phyloP scores from a whole-genome alignment of 352 stramenopile species.

The Phytophthora hibernalis region DNA sequence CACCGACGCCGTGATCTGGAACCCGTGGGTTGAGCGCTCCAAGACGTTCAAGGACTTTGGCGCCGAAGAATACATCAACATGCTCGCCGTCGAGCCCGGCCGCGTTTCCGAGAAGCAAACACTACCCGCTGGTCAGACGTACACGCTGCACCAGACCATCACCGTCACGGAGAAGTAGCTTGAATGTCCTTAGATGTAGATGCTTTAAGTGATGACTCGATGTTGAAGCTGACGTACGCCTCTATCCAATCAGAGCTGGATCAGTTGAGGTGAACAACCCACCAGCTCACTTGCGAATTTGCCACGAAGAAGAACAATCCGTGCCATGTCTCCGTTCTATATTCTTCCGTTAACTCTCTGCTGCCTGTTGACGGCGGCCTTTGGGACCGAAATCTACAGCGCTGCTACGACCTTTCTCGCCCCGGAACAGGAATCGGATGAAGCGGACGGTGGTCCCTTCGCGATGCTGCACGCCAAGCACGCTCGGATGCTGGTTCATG shows the following conservation, averaged over 20 bases:
- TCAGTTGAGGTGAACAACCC: not conserved
- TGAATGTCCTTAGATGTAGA: conserved; percentile 1
- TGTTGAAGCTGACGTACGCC: conserved; percentile 29
- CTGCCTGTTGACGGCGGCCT: conserved; percentile 6
- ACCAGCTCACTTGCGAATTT: conserved; percentile 3
- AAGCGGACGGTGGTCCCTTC: conserved; percentile 19
- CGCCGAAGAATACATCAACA: conserved; percentile 93
- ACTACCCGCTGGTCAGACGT: conserved; percentile 53
- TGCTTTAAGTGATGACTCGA: conserved; percentile 3
- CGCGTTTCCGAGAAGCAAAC: conserved; percentile 56
- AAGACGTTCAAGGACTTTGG: conserved; percentile 94
- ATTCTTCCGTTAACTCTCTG: not conserved
- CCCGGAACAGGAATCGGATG: not conserved
- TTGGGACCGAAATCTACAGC: conserved; percentile 21
- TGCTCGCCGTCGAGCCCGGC: conserved; percentile 96
- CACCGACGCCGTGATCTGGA: conserved; percentile 92
- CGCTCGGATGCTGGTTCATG: conserved; percentile 64
- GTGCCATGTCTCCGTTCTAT: not conserved
- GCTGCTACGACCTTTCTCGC: conserved; percentile 14
- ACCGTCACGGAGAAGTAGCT: conserved; percentile 1
- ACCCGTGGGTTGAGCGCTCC: conserved; percentile 93
- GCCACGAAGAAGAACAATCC: conserved; percentile 5
- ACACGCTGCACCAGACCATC: conserved; percentile 45
- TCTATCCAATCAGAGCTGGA: conserved; percentile 20
- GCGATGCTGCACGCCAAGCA: conserved; percentile 43